Evolutionary conservation across 192 early-diverging fungal species (phyloP), one percentile per base, ranked within the genome.

Genomic region (Entomortierella parvispora): DNA sequence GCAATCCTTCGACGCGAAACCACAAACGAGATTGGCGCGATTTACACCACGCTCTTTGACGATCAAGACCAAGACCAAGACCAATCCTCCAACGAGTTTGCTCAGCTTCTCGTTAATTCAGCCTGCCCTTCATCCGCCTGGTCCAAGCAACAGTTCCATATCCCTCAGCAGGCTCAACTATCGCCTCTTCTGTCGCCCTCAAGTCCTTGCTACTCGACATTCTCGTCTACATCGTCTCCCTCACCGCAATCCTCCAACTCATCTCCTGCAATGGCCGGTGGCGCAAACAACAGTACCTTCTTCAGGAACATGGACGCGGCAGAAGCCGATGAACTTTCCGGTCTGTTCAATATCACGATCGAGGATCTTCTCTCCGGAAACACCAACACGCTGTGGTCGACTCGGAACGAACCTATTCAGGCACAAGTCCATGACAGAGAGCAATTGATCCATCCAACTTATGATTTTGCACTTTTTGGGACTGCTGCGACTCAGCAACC

Each of bases 261-360:
- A 18, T 12, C 9, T 23, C 47, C 47, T 49, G 4, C 47, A 6
- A 18, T 4, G n/a, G 47, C 15, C 6, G 18, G 15, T 49, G 22
- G 15, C 43, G 17, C 8, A 8, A 44, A 11, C 9, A n/a, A n/a
- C n/a, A n/a, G n/a, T 40, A 40, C 7, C 37, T 12, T 40, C 37
- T 40, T 40, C 12, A 5, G 7, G 7, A 12, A 5, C 5, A 20
- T 49, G 18, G 47, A 49, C 18, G 4, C 47, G 9, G 47, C 6
- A 20, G 47, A 49, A 17, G 47, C 47, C 47, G 47, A 49, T 49
- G 47, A 49, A 18, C n/a, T 49, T 6, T 6, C 22, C 47, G 47
- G 22, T 49, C 47, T 49, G 18, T 49, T 49, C 47, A 49, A 49
- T 23, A 49, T 49, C 47, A 49, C 47, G 18, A 49, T 49, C 22